Evolutionary conservation across 2,329 filamentous ascomycete species (phyloP), one percentile per base, ranked within the genome.

Genomic region (Cladosporium sphaerospermum): DNA sequence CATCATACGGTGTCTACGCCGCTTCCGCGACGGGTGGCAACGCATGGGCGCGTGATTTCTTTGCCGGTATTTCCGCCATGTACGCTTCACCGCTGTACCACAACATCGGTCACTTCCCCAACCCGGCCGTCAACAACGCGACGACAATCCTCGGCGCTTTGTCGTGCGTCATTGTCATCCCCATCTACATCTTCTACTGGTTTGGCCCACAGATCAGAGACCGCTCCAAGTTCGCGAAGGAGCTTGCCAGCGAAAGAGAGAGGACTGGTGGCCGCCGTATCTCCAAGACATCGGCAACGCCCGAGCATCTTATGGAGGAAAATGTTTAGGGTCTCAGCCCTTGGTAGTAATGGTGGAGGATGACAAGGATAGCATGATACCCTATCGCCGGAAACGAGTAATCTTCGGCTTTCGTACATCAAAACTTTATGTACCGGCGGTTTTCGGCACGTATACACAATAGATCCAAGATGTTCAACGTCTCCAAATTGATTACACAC

Each of bases 21-120:
- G 84, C 85, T 1, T 86, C 83, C 0, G 85, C 85, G 1, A 88
- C 85, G 0, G 85, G 85, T 39, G 85, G 85, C 23, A 88, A 88
- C 55, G 85, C 84, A 1, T 86, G 84, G 70, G 76, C 84, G 1
- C 77, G 85, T 59, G 85, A 88, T 62, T 83, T 88, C 68, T 71
- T 88, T 0, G 85, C 85, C 1, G 85, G 85, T 68, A 75, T 86
- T 5, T 77, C 86, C 1, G 85, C 83, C 1, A 75, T 86, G 49
- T 83, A 83, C 6, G 80, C 83, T 0, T 78, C 78, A 0, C 84
- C 85, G 0, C 75, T 78, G 45, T 78, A 76, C 60, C 57, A 70
- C 16, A 71, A 77, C 54, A 66, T 68, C 0, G 63, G 64, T 11
- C 54, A 63, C 14, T 67, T 65, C 1, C 57, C 71, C 9, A 73